A percentile compares a stretch with the other conserved stretches of the same genome.
phyloP scores from a whole-genome alignment of 192 early-diverging fungal species.

The Umbelopsis sp. region DNA sequence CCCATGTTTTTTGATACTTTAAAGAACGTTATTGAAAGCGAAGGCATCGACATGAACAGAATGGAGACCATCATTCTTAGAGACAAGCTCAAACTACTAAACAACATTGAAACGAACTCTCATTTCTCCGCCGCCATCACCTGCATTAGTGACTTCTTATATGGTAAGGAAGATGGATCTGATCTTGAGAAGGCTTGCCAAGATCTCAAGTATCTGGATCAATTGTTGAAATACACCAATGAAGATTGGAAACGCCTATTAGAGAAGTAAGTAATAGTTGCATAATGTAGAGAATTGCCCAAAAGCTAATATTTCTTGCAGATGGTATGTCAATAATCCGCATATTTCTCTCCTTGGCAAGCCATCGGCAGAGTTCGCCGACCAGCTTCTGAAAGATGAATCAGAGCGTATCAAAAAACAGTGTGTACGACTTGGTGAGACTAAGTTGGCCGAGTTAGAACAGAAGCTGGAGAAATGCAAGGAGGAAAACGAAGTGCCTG shows the following conservation, averaged over 20 bases:
- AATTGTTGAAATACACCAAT: conserved; percentile 43
- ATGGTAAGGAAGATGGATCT: conserved; percentile 52
- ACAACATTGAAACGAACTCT: conserved; percentile 44
- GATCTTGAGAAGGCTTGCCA: conserved; percentile 49
- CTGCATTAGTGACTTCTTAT: conserved; percentile 52
- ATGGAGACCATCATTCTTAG: conserved; percentile 56
- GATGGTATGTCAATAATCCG: conserved; percentile 49
- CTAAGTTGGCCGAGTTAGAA: conserved; percentile 51
- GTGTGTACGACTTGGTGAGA: conserved; percentile 44
- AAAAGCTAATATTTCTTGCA: conserved; percentile 7
- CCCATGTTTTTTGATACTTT: conserved; percentile 48
- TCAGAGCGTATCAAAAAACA: conserved; percentile 54
- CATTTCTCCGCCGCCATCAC: conserved; percentile 31
- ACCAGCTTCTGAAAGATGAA: conserved; percentile 52
- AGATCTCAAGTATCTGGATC: conserved; percentile 47
- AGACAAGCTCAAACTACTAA: conserved; percentile 49
- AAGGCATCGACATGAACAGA: conserved; percentile 62
- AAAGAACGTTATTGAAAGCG: conserved; percentile 42
- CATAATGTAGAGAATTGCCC: neutral
- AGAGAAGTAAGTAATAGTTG: conserved; percentile 41
- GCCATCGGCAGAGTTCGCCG: conserved; percentile 57
- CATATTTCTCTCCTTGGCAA: conserved; percentile 53
- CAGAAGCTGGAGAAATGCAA: conserved; percentile 49
- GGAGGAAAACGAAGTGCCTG: conserved; percentile 50
- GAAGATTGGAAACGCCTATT: conserved; percentile 51